A percentile compares a stretch with the other conserved stretches of the same genome.
These are phyloP conservation scores for Wickerhamiella infanticola DNA, from an alignment of 1,139 yeast species.

Conservation along the genomic window DNA sequence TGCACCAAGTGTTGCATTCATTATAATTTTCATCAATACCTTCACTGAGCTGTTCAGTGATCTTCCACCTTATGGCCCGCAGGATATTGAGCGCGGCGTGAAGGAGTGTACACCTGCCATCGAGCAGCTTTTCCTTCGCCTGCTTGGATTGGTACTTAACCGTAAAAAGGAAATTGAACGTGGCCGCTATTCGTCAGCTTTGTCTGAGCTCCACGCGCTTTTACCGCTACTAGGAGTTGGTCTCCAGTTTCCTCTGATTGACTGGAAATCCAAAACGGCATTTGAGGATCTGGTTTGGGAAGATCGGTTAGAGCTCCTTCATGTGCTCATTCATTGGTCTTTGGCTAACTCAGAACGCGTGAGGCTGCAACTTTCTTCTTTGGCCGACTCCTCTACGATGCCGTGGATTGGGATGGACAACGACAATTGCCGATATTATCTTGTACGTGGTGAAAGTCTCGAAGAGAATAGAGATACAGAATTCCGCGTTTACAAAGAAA, in stretches of 20 bases:
- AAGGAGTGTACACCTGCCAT: slow-evolving; percentile 17
- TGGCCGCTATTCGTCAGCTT: slow-evolving; percentile 24
- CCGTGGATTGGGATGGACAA: slow-evolving; percentile 20
- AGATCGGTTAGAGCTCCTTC: slow-evolving; percentile 20
- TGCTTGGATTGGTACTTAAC: slow-evolving; percentile 25
- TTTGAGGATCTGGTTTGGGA: slow-evolving; percentile 20
- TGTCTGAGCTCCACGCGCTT: slow-evolving; percentile 21
- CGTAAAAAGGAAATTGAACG: slow-evolving; percentile 27
- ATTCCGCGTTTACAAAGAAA: slow-evolving; percentile 23
- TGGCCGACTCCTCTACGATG: slow-evolving; percentile 9
- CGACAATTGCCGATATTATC: slow-evolving; percentile 17
- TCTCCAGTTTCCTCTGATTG: slow-evolving; percentile 14
- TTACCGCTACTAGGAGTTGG: slow-evolving; percentile 18
- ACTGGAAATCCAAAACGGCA: slow-evolving; percentile 19
- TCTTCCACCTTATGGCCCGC: slow-evolving; percentile 25
- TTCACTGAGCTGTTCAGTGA: slow-evolving; percentile 24
- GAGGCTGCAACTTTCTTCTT: slow-evolving; percentile 5
- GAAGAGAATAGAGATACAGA: slow-evolving; percentile 15
- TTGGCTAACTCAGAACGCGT: slow-evolving; percentile 20
- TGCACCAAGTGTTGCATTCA: slow-evolving; percentile 20
- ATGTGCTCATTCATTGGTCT: slow-evolving; percentile 21
- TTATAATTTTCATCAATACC: slow-evolving; percentile 23
- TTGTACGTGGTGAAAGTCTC: slow-evolving; percentile 17
- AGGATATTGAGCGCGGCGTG: slow-evolving; percentile 27
- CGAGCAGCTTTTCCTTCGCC: slow-evolving; percentile 23